phyloP scores from a whole-genome alignment of 2,329 filamentous ascomycete species.

The Paradendryphiella salina region DNA sequence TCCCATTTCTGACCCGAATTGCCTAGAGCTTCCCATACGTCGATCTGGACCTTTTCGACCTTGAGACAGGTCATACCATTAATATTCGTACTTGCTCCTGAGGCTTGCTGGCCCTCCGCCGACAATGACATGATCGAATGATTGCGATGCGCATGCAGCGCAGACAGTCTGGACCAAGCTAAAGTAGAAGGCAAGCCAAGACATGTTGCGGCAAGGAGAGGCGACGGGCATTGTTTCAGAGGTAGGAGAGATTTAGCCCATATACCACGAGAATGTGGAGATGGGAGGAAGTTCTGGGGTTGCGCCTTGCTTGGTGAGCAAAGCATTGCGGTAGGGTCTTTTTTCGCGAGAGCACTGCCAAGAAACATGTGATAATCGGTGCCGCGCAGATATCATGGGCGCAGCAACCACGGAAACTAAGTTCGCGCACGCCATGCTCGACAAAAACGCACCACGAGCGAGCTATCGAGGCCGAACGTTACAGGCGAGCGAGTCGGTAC shows the following conservation, averaged over 20 bases:
- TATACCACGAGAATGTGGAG: too few species aligned
- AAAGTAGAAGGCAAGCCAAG: not conserved
- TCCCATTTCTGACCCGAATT: constrained; percentile 44
- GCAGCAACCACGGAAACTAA: too few species aligned
- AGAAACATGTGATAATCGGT: constrained; percentile 8
- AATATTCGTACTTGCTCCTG: constrained; percentile 51
- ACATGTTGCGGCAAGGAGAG: not conserved
- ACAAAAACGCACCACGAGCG: not conserved
- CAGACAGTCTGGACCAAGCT: not conserved
- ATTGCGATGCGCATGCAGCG: constrained; percentile 14
- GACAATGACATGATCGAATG: constrained; percentile 42
- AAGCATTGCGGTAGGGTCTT: too few species aligned
- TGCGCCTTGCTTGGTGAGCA: too few species aligned
- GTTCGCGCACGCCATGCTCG: not conserved
- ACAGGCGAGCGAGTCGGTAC: not conserved
- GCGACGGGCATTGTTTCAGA: too few species aligned
- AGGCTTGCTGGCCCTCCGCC: constrained; percentile 41
- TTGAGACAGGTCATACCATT: constrained; percentile 49
- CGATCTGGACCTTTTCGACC: constrained; percentile 40
- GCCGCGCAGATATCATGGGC: not conserved
- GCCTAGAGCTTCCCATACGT: constrained; percentile 41
- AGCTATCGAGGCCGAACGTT: constrained; percentile 19
- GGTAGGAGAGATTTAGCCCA: too few species aligned
- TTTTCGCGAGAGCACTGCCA: not conserved
- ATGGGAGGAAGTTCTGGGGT: too few species aligned